Conservation (phyloP, 2,329 filamentous ascomycete genomes). For the Plectosphaerella plurivora region DNA sequence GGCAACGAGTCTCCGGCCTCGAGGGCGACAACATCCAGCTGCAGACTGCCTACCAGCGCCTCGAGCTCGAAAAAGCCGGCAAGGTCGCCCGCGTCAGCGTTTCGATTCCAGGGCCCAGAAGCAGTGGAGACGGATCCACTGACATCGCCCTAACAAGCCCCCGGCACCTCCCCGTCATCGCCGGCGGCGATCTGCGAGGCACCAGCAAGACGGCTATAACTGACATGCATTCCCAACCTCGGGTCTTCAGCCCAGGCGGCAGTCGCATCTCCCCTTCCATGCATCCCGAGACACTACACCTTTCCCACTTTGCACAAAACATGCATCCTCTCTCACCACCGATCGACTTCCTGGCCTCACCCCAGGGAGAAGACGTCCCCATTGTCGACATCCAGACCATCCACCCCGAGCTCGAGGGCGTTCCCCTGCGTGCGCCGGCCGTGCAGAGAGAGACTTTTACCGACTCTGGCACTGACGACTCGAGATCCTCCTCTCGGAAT, state of each 20-base stretch:
- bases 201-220: neutral
- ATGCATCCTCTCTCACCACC: conserved; percentile 32
- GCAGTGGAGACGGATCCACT: conserved; percentile 10
- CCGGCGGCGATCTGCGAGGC: neutral
- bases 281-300: conserved; percentile 29
- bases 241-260: conserved; percentile 19
- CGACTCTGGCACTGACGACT: conserved; percentile 22
- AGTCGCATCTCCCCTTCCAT: conserved; percentile 25
- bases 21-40: conserved; percentile 28
- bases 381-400: conserved; percentile 55
- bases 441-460: conserved; percentile 48
- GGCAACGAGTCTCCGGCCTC: conserved; percentile 29
- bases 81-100: conserved; percentile 12
- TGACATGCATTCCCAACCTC: neutral
- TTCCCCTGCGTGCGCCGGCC: conserved; percentile 50
- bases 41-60: conserved; percentile 8
- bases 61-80: conserved; percentile 12
- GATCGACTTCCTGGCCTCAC: conserved; percentile 29
- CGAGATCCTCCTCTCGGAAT: conserved; percentile 19
- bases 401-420: conserved; percentile 55
- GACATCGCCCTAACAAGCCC: conserved; percentile 5
- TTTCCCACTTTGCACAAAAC: conserved; percentile 37
- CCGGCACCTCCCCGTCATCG: neutral
- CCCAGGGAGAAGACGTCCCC: conserved; percentile 30
- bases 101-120: conserved; percentile 6